Base-by-base conservation (phyloP, 352 stramenopile genomes). In the Thraustochytrium sp. region DNA sequence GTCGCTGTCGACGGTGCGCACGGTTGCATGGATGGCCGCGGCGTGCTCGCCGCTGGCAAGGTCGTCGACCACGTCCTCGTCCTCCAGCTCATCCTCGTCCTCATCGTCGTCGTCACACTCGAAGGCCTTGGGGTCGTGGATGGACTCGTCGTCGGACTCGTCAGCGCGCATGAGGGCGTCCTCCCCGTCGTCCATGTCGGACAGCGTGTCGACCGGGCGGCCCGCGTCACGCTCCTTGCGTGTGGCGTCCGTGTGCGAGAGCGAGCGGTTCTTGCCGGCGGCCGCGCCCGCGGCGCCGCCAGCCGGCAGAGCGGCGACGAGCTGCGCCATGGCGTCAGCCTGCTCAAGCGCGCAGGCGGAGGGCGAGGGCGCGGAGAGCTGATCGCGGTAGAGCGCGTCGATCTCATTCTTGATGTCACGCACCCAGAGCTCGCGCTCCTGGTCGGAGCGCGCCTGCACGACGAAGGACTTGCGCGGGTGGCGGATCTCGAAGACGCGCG, bases 381-480 rank as follows among this genome's bases (percentile, higher is more conserved):
- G 68, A 13, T 80, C 40, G 34, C 26, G 51, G 38, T 80, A 80
- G 37, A 80, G 63, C 18, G n/a, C 53, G 37, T 80, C 68, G 2
- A 80, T 51, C 46, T 61, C 44, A 21, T 51, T 18, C 37, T 51
- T 46, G 42, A 80, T 80, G 46, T 80, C 68, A 1, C 68, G 29
- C 16, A 80, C 76, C 68, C 68, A 80, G 9, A 75, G 44, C 18
- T 46, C 11, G 9, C 40, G 31, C 5, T 37, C 21, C 2, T 80
- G 68, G 9, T 80, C 68, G 16, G 44, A 48, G 31, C 13, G 11
- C 11, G 68, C 51, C 38, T 80, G 68, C 42, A 80, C 68, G 13
- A 80, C 68, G 38, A 80, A 80, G 2, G 68, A 80, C 51, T 80
- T 80, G 37, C 68, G 68, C 18, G 68, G 68, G 26, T 80, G 68